phyloP scores from a whole-genome alignment of 2,329 filamentous ascomycete species.

The Boeremia lycopersici region DNA sequence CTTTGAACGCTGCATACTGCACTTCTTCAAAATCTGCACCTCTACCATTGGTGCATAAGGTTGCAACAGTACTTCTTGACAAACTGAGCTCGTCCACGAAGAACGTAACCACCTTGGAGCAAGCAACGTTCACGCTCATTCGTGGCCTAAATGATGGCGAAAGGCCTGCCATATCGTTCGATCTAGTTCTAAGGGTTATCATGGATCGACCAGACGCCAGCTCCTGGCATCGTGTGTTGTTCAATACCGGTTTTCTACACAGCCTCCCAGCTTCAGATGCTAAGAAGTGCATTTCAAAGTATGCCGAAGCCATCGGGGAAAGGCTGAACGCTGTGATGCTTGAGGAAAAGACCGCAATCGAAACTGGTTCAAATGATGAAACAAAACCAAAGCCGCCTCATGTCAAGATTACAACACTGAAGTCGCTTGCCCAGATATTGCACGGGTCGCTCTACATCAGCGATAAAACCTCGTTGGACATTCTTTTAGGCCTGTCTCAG shows the following conservation, averaged over 20 bases:
- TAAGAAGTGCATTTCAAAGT: slow-evolving; percentile 30
- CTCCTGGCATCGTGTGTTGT: slow-evolving; percentile 51
- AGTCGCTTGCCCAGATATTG: slow-evolving; percentile 50
- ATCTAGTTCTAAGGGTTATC: slow-evolving; percentile 37
- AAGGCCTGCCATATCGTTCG: slow-evolving; percentile 35
- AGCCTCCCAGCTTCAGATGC: slow-evolving; percentile 41
- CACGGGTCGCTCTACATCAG: slow-evolving; percentile 42
- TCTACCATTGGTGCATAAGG: slow-evolving; percentile 21
- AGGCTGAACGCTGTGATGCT: slow-evolving; percentile 21
- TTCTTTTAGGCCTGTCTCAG: slow-evolving; percentile 40
- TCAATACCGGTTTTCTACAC: slow-evolving; percentile 41
- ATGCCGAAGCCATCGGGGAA: slow-evolving; percentile 39
- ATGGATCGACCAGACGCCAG: slow-evolving; percentile 46
- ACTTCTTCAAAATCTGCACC: slow-evolving; percentile 16
- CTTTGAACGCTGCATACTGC: slow-evolving; percentile 1
- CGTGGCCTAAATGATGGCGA: slow-evolving; percentile 36
- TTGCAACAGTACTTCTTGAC: slow-evolving; percentile 21
- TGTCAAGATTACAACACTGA: slow-evolving; percentile 53
- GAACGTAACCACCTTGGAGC: slow-evolving; percentile 23
- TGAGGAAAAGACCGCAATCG: slow-evolving; percentile 21
- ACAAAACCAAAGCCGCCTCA: slow-evolving; percentile 3
- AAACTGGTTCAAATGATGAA: background rate
- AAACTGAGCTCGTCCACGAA: slow-evolving; percentile 7
- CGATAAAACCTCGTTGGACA: slow-evolving; percentile 32
- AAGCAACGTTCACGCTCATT: slow-evolving; percentile 32